Evolutionary conservation across 192 early-diverging fungal genomes (phyloP), one percentile per base, ranked within the genome.

Genomic region (Phycomyces nitens): DNA sequence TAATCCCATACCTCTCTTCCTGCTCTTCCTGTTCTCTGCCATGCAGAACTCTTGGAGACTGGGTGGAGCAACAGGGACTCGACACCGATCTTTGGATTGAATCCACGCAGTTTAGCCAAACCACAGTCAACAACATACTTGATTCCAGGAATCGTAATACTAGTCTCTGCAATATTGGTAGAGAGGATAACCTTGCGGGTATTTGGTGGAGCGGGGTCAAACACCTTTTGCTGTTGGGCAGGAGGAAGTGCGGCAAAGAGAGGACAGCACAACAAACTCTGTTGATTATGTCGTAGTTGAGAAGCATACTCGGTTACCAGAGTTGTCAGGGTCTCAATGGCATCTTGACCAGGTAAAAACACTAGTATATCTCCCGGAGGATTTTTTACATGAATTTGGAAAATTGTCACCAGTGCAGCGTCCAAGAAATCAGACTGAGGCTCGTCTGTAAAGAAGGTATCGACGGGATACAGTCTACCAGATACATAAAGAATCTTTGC

Each of bases 101-200:
- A 98, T 10, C 85, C 86, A n/a, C 93, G 84, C 47, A 92, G 80
- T 72, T 99, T 99, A 42, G 88, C 92, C 54, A 97, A 84, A 18
- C 95, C 97, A 12, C 89, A 88, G 66, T 99, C 97, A 24, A 99
- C 71, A 3, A 99, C 95, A 80, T 97, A 94, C 1, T 88, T 86
- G 52, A 99, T 92, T 0, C 95, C 95, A 15, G 87, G 86, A 50
- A 99, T 95, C 0, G 97, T 99, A 62, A 99, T 89, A 61, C 91
- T 94, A 0, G 97, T 97, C 80, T 99, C 97, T 16, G 97, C 97
- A 73, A 99, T 94, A 71, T 99, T 99, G 0, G 97, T 99, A 0
- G 94, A 85, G 27, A 99, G 76, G 63, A 99, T 92, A 9, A 97
- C 84, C 69, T 99, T 99, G 15, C 97, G 85, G 2, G 88, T 87